Percentiles rank a stretch among this genome's conserved stretches.
phyloP scores from a whole-genome alignment of 192 early-diverging fungal genomes.

The Coemansia sp. region DNA sequence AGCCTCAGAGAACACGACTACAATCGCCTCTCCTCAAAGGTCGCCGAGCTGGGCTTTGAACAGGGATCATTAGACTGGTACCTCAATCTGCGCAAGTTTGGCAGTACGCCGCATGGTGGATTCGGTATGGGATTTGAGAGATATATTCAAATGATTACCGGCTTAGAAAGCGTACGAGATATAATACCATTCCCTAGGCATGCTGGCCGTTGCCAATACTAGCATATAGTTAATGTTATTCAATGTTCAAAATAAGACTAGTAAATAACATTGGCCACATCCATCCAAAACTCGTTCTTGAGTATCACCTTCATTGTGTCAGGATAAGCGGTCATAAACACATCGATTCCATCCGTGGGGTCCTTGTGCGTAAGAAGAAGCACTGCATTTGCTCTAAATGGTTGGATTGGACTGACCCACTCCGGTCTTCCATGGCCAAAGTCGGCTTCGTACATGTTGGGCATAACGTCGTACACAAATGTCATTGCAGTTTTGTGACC shows the following conservation, averaged over 20 bases:
- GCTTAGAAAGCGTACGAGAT: conserved; percentile 77
- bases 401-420: conserved; percentile 48
- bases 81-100: conserved; percentile 76
- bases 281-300: conserved; percentile 35
- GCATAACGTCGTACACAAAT: conserved; percentile 51
- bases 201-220: conserved; percentile 57
- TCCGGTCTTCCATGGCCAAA: conserved; percentile 38
- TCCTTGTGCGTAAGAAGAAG: conserved; percentile 31
- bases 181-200: conserved; percentile 62
- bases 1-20: conserved; percentile 74
- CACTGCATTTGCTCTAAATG: conserved; percentile 41
- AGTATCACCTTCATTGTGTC: conserved; percentile 38
- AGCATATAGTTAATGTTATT: conserved; percentile 5
- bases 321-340: conserved; percentile 41
- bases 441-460: conserved; percentile 43
- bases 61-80: conserved; percentile 81
- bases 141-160: conserved; percentile 72
- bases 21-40: conserved; percentile 53
- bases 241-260: conserved; percentile 2
- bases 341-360: conserved; percentile 35
- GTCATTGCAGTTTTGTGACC: conserved; percentile 30
- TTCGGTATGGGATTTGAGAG: conserved; percentile 91
- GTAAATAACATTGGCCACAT: conserved; percentile 35
- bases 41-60: conserved; percentile 56
- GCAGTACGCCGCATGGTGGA: conserved; percentile 83